Evolutionary conservation across 78 protist species (phyloP), one percentile per base, ranked within the genome.

Genomic region (Parvularia atlantis): DNA sequence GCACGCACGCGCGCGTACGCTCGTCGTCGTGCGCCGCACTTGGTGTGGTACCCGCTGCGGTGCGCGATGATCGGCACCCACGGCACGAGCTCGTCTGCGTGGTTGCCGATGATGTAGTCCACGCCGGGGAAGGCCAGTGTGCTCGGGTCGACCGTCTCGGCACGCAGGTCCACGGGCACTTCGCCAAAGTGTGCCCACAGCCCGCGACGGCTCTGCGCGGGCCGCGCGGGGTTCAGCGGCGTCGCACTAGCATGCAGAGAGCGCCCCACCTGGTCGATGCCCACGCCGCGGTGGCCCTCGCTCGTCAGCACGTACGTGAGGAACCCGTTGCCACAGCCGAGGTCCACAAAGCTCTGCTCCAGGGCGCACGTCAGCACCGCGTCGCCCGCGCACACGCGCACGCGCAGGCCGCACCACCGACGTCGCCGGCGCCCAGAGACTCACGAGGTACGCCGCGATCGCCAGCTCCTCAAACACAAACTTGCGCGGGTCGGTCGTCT

Each of bases 311-410:
- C 30, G 56, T 76, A 56, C 20, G 67, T 76, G 35, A 85, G 66
- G 11, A 85, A 60, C 1, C 90, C 90, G 76, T 85, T 85, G 4
- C 90, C 90, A 59, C 90, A 85, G 5, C 90, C 90, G 1, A 85
- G 46, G 30, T 85, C 90, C 10, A 80, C 79, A 73, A 85, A 85
- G 31, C 69, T n/a, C n/a, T n/a, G n/a, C n/a, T n/a, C n/a, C n/a
- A n/a, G 7, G 7, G 30, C 48, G 28, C 28, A 57, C 39, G 71
- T 66, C 24, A 57, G 40, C 14, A 33, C 36, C 26, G 10, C 26
- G 50, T 14, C 11, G 20, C 35, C 26, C 26, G 20, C 28, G 26
- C 43, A 24, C 26, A n/a, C n/a, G n/a, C n/a, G n/a, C n/a, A 30
- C 30, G 13, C 60, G 52, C 9, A 52, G 14, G 37, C 37, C 62